Evolutionary conservation across 2,329 filamentous ascomycete species (phyloP).

Genomic region (Elsinoe arachidis): DNA sequence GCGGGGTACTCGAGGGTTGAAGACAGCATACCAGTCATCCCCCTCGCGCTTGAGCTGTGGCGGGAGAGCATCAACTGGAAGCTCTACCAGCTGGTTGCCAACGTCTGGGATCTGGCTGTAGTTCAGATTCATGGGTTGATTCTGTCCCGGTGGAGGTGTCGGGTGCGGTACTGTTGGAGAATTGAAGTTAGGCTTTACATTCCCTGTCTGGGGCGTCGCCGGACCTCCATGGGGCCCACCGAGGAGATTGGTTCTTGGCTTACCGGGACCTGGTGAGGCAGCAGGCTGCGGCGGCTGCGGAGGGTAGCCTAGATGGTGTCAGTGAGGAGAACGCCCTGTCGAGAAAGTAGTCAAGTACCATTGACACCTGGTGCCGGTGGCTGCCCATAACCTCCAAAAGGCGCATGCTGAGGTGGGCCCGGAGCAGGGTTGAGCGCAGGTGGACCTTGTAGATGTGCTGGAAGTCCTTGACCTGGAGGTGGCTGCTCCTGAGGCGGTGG

Average conservation of each 20-base stretch:
- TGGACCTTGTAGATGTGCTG: conserved; percentile 62
- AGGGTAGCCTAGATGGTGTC: conserved; percentile 54
- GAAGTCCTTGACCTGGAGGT: conserved; percentile 49
- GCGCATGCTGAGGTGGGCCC: conserved; percentile 55
- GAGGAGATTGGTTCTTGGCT: conserved; percentile 52
- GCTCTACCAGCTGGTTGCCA: conserved; percentile 69
- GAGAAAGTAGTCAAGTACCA: conserved; percentile 38
- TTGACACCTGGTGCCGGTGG: conserved; percentile 56
- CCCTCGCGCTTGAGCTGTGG: conserved; percentile 82
- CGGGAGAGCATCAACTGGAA: conserved; percentile 78
- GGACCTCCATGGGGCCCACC: conserved; percentile 51
- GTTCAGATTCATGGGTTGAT: conserved; percentile 26
- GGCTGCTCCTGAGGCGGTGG: conserved; percentile 50
- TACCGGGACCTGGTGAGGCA: conserved; percentile 75
- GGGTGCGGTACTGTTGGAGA: conserved; percentile 85
- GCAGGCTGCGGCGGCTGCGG: conserved; percentile 76
- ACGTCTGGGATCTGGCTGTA: conserved; percentile 22
- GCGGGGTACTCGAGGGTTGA: conserved; percentile 85
- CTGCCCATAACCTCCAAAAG: conserved; percentile 55
- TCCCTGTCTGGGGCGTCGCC: conserved; percentile 86
- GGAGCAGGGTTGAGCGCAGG: conserved; percentile 52
- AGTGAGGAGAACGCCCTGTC: neutral
- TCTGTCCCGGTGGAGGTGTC: conserved; percentile 49
- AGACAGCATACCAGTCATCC: conserved; percentile 91
- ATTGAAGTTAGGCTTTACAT: conserved; percentile 76